phyloP scores from a whole-genome alignment of 2,329 filamentous ascomycete genomes.

The Purpureocillium lavendulum region DNA sequence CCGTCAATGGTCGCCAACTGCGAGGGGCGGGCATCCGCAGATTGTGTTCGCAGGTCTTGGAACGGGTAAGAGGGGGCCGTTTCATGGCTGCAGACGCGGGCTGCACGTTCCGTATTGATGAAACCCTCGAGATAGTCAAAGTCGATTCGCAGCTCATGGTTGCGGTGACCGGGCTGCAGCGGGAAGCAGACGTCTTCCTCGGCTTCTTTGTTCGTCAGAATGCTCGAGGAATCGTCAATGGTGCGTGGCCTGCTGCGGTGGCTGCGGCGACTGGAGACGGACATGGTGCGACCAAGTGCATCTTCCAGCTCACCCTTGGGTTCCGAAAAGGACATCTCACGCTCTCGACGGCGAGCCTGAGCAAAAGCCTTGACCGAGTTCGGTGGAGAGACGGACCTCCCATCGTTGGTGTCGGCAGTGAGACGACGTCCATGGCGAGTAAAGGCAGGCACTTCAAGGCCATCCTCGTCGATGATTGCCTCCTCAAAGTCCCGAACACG shows the following conservation, averaged over 20 bases:
- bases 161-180: slow-evolving; percentile 54
- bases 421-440: slow-evolving; percentile 41
- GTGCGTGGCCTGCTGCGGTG: slow-evolving; percentile 49
- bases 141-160: slow-evolving; percentile 77
- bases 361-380: slow-evolving; percentile 98
- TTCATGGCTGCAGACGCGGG: slow-evolving; percentile 40
- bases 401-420: slow-evolving; percentile 46
- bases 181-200: slow-evolving; percentile 90
- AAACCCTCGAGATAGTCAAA: slow-evolving; percentile 94
- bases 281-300: slow-evolving; percentile 61
- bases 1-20: slow-evolving; percentile 45
- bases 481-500: slow-evolving; percentile 77
- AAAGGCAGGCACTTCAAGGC: slow-evolving; percentile 40
- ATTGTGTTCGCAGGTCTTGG: slow-evolving; percentile 21
- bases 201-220: slow-evolving; percentile 60
- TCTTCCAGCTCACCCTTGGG: slow-evolving; percentile 29
- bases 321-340: slow-evolving; percentile 54
- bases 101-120: slow-evolving; percentile 53
- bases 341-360: slow-evolving; percentile 76
- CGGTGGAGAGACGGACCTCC: slow-evolving; percentile 73
- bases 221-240: slow-evolving; percentile 51
- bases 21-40: slow-evolving; percentile 15
- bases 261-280: slow-evolving; percentile 57
- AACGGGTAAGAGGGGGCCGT: slow-evolving; percentile 28
- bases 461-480: slow-evolving; percentile 68